Evolutionary conservation across 371 early-diverging fungal species (phyloP).

Genomic region (Lichtheimia corymbifera): DNA sequence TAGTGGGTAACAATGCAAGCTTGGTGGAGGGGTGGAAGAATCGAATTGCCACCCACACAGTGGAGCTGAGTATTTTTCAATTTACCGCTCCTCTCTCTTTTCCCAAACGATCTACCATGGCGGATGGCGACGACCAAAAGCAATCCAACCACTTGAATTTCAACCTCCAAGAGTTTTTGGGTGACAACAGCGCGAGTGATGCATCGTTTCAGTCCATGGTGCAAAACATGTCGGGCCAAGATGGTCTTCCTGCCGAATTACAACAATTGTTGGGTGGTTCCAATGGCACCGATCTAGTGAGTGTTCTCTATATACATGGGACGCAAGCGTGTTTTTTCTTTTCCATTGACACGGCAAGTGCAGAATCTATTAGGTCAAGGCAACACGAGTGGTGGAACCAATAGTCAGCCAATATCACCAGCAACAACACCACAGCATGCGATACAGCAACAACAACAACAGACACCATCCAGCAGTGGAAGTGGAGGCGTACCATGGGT

Average conservation of each 20-base stretch:
- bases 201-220: conserved; percentile 43
- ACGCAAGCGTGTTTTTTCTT: neutral
- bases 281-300: conserved; percentile 33
- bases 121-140: conserved; percentile 2
- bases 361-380: conserved; percentile 14
- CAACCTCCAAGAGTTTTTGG: conserved; percentile 36
- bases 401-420: neutral
- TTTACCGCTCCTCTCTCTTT: no score
- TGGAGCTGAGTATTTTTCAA: no score
- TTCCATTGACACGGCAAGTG: conserved; percentile 4
- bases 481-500: neutral
- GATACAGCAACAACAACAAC: neutral
- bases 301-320: neutral
- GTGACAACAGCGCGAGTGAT: conserved; percentile 25
- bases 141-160: conserved; percentile 24
- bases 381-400: conserved; percentile 6
- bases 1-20: no score
- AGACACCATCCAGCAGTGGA: neutral
- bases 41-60: no score
- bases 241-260: conserved; percentile 38
- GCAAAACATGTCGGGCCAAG: conserved; percentile 23
- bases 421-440: neutral
- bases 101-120: neutral
- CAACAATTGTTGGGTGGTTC: conserved; percentile 32
- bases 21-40: no score